Evolutionary conservation across 2,329 filamentous ascomycete genomes (phyloP).

Genomic region (Penicillium hordei): DNA sequence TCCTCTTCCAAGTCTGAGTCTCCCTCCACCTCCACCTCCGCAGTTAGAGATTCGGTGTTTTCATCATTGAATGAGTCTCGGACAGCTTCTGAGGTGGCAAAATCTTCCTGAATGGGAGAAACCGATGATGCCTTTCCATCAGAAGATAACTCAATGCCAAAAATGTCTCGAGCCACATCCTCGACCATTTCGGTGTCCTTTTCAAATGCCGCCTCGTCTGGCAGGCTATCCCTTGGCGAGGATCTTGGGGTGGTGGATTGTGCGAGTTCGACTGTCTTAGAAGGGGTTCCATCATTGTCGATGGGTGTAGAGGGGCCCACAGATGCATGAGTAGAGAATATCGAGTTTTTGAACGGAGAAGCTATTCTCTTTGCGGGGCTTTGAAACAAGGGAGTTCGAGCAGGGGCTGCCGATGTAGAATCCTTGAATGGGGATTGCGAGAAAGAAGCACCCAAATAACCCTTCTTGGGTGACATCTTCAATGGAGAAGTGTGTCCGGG

Average conservation of each 20-base stretch:
- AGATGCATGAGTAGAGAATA: constrained; percentile 20
- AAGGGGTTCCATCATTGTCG: neutral
- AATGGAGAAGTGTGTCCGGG: constrained; percentile 41
- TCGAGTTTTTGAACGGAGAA: constrained; percentile 40
- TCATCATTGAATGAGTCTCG: neutral
- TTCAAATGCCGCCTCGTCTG: constrained; percentile 12
- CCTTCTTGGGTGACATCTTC: constrained; percentile 47
- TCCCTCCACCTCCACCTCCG: neutral
- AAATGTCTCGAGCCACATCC: constrained; percentile 25
- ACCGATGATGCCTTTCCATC: constrained; percentile 5
- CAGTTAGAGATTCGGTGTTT: neutral
- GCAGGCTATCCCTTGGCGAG: neutral
- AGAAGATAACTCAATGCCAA: constrained; percentile 23
- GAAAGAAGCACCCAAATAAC: constrained; percentile 38
- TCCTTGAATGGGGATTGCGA: constrained; percentile 35
- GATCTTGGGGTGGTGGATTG: constrained; percentile 1
- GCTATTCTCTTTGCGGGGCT: constrained; percentile 47
- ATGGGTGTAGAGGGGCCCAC: constrained; percentile 2
- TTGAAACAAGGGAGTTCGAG: constrained; percentile 39
- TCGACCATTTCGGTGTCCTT: constrained; percentile 23
- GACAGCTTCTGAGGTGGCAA: neutral
- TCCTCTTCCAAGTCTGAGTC: constrained; percentile 1
- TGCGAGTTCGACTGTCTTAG: neutral
- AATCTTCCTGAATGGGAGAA: constrained; percentile 8
- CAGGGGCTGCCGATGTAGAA: constrained; percentile 37